Conservation (phyloP, 1,284 basidiomycete genomes). For the Ustilago nuda region DNA sequence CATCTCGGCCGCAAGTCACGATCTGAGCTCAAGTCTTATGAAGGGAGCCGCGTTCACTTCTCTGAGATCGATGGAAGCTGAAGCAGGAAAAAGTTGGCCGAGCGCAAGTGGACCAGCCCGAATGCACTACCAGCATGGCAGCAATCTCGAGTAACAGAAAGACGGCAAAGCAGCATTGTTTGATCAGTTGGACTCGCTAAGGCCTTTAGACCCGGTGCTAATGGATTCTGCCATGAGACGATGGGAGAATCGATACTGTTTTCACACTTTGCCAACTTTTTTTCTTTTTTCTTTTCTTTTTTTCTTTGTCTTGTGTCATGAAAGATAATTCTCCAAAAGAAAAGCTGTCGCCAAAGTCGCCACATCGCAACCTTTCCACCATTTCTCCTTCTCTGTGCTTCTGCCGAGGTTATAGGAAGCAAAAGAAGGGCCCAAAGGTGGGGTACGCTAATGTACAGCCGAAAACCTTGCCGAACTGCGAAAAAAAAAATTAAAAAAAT, state of each 20-base stretch:
- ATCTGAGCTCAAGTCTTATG: not conserved
- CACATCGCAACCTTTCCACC: not conserved
- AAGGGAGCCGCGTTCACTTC: too few relatives aligned
- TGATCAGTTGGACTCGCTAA: slow-evolving; percentile 4
- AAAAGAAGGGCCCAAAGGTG: not conserved
- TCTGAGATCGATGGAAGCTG: not conserved
- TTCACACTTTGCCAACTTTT: not conserved
- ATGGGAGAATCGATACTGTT: slow-evolving; percentile 3
- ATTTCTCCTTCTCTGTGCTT: not conserved
- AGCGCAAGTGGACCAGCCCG: not conserved
- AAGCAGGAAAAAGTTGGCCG: not conserved
- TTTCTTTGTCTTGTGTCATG: too few relatives aligned
- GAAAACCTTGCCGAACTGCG: not conserved
- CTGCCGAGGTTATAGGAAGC: not conserved
- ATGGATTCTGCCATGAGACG: not conserved
- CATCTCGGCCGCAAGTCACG: not conserved
- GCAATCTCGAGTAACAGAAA: not conserved
- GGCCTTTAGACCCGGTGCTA: not conserved
- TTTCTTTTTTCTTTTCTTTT: too few relatives aligned
- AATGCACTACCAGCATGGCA: too few relatives aligned
- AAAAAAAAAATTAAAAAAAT: not conserved
- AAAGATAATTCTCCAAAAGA: not conserved
- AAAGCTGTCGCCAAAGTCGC: not conserved
- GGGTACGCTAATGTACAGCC: slow-evolving; percentile 2
- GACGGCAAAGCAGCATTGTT: not conserved